Percentiles rank a stretch among this genome's conserved stretches.
Evolutionary conservation across 257 asterid species (phyloP).

Genomic region (Solanum chiquidenum): DNA sequence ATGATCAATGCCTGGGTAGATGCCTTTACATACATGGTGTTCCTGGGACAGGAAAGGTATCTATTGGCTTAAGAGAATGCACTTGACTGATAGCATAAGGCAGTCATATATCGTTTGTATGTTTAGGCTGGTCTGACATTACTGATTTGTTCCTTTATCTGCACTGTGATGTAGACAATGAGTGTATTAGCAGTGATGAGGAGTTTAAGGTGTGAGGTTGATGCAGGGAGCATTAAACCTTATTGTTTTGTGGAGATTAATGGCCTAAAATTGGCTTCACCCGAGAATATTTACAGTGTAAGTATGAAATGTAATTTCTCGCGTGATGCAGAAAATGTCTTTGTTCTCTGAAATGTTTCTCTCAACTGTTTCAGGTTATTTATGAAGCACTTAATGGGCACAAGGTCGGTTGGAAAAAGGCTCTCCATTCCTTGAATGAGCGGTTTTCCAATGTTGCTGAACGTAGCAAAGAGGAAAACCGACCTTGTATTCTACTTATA

Average conservation of each 20-base stretch:
- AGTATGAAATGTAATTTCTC: slow-evolving; percentile 9
- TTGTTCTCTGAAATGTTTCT: neutral
- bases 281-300: slow-evolving; percentile 84
- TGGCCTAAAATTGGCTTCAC: slow-evolving; percentile 92
- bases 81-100: neutral
- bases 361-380: slow-evolving; percentile 58
- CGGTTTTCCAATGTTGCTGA: slow-evolving; percentile 61
- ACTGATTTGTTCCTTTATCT: slow-evolving; percentile 6
- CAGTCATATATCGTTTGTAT: neutral
- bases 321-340: neutral
- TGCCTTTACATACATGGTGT: slow-evolving; percentile 96
- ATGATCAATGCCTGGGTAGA: slow-evolving; percentile 85
- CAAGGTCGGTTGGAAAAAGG: slow-evolving; percentile 93
- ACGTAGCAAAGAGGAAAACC: slow-evolving; percentile 32
- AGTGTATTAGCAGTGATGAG: slow-evolving; percentile 82
- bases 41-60: slow-evolving; percentile 99
- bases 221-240: slow-evolving; percentile 66
- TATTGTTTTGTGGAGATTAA: slow-evolving; percentile 89
- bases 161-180: slow-evolving; percentile 69
- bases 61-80: neutral
- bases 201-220: slow-evolving; percentile 73
- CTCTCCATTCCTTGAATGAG: slow-evolving; percentile 70
- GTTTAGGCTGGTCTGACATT: neutral
- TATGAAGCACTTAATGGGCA: slow-evolving; percentile 86
- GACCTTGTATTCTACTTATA: slow-evolving; percentile 88